Percentiles rank a stretch among this genome's conserved stretches.
phyloP scores from a whole-genome alignment of 805 yeast species.

The Grigorovia transvaalensis region DNA sequence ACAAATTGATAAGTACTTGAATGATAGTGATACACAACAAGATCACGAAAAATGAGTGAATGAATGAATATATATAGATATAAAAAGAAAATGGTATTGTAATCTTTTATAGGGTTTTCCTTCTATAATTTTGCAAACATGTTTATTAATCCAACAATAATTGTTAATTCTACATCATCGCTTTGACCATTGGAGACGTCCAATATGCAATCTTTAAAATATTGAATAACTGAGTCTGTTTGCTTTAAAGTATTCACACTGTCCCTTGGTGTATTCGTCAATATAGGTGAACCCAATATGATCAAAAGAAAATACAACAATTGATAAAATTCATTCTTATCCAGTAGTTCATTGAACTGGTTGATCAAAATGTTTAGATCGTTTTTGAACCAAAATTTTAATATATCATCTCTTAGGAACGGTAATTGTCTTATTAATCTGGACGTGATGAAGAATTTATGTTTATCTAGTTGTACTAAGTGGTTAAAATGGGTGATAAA shows the following conservation, averaged over 20 bases:
- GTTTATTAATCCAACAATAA: slow-evolving; percentile 7
- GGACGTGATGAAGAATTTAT: slow-evolving; percentile 18
- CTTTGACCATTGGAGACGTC: slow-evolving; percentile 13
- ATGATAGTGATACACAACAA: background rate
- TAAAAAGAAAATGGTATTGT: background rate
- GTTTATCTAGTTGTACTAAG: slow-evolving; percentile 3
- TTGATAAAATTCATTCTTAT: slow-evolving; percentile 10
- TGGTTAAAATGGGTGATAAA: slow-evolving; percentile 17
- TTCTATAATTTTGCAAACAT: background rate
- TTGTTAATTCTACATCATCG: slow-evolving; percentile 20
- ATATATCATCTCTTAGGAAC: slow-evolving; percentile 8
- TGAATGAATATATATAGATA: background rate
- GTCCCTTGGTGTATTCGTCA: background rate
- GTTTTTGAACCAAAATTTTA: slow-evolving; percentile 6
- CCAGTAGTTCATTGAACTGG: slow-evolving; percentile 16
- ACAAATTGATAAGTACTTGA: background rate
- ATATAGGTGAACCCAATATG: slow-evolving; percentile 14
- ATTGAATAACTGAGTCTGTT: slow-evolving; percentile 4
- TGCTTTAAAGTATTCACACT: too few species aligned
- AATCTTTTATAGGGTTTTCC: too few species aligned
- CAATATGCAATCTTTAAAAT: slow-evolving; percentile 16
- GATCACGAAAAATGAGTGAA: background rate
- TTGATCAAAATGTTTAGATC: slow-evolving; percentile 4
- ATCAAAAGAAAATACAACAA: slow-evolving; percentile 21
- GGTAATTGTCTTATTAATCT: slow-evolving; percentile 18